These are phyloP conservation scores for Nidula niveotomentosa DNA, from an alignment of 1,284 basidiomycete genomes.

Conservation along the genomic window DNA sequence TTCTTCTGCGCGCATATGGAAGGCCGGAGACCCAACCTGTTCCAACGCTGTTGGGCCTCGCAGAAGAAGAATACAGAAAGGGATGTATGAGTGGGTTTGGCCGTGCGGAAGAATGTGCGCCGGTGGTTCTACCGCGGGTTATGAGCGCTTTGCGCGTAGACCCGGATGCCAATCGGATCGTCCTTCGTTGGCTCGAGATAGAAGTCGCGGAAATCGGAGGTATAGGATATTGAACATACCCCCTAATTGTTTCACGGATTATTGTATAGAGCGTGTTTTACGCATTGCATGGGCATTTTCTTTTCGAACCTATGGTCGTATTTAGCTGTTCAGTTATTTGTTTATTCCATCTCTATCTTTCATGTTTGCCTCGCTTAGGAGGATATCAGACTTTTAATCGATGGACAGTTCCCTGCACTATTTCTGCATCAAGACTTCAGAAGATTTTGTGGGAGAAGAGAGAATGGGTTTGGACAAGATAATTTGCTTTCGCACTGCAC, in stretches of 20 bases:
- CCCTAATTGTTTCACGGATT: no score
- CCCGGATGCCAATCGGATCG: slow-evolving; percentile 28
- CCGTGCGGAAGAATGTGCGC: slow-evolving; percentile 71
- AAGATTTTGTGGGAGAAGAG: no score
- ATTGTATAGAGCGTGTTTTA: background rate
- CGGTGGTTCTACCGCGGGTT: slow-evolving; percentile 54
- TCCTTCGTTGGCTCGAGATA: slow-evolving; percentile 48
- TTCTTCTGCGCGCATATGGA: slow-evolving; percentile 50
- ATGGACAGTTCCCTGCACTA: no score
- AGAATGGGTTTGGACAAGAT: no score
- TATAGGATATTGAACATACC: slow-evolving; percentile 1
- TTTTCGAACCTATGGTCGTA: background rate
- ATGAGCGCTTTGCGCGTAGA: slow-evolving; percentile 44
- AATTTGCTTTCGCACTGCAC: no score
- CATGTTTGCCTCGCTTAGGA: background rate
- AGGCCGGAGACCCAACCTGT: slow-evolving; percentile 36
- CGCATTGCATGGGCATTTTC: background rate
- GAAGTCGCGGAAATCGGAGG: slow-evolving; percentile 34
- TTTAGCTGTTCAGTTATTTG: background rate
- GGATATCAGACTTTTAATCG: background rate
- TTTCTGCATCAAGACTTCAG: no score
- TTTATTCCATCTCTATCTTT: background rate
- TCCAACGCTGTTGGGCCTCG: slow-evolving; percentile 51
- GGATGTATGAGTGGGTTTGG: slow-evolving; percentile 72
- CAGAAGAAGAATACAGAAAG: slow-evolving; percentile 62